phyloP scores from a whole-genome alignment of 768 basidiomycete species.

The Dioszegia crocea region DNA sequence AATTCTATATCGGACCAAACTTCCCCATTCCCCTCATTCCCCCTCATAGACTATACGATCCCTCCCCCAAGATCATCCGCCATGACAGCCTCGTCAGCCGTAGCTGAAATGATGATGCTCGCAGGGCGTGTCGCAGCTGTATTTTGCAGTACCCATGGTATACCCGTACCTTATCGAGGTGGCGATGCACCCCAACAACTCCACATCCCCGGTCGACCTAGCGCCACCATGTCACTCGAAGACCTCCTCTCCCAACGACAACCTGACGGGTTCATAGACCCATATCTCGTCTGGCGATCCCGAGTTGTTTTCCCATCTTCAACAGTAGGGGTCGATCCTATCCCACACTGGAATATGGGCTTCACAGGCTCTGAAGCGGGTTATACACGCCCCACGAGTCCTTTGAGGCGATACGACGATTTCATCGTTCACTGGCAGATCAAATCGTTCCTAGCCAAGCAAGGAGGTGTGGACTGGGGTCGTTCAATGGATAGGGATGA shows the following conservation, averaged over 20 bases:
- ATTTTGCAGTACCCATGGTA: constrained; percentile 60
- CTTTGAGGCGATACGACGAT: constrained; percentile 78
- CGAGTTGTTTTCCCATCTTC: constrained; percentile 48
- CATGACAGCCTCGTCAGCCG: constrained; percentile 22
- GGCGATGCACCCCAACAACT: constrained; percentile 38
- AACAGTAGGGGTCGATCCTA: constrained; percentile 48
- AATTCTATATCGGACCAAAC: background rate
- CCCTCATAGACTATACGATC: constrained; percentile 19
- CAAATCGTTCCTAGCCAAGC: constrained; percentile 60
- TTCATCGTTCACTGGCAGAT: constrained; percentile 89
- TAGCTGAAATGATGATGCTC: constrained; percentile 77
- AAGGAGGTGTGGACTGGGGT: constrained; percentile 2
- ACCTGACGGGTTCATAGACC: constrained; percentile 40
- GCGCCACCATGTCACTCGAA: constrained; percentile 48
- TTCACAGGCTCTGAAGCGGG: constrained; percentile 63
- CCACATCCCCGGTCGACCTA: constrained; percentile 14
- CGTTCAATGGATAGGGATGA: constrained; percentile 12
- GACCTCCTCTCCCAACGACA: constrained; percentile 57
- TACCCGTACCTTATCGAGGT: constrained; percentile 65
- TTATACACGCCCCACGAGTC: constrained; percentile 78
- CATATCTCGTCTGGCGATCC: constrained; percentile 48
- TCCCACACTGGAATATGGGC: constrained; percentile 66
- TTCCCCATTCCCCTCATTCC: background rate
- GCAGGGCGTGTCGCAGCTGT: constrained; percentile 71
- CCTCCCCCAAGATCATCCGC: background rate